phyloP scores from a whole-genome alignment of 768 basidiomycete genomes.

The Dacryopinax primogenitus region DNA sequence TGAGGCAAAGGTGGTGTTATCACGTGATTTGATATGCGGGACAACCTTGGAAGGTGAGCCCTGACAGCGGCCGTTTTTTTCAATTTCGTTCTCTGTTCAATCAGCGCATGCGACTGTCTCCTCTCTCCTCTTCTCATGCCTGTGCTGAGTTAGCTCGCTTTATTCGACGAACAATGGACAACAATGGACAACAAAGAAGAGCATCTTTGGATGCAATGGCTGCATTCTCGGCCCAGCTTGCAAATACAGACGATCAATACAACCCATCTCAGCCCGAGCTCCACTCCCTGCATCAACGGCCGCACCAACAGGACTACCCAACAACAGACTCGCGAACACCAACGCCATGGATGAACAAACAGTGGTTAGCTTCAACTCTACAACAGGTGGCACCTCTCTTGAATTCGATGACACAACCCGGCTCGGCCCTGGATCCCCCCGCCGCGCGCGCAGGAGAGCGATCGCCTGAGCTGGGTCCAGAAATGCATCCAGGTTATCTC shows the following conservation, averaged over 20 bases:
- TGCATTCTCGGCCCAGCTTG: neutral
- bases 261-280: neutral
- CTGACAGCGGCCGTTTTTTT: neutral
- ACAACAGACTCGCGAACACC: neutral
- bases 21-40: neutral
- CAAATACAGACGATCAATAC: neutral
- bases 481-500: neutral
- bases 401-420: neutral
- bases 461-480: neutral
- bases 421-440: neutral
- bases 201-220: neutral
- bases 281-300: neutral
- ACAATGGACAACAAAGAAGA: neutral
- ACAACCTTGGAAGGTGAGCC: neutral
- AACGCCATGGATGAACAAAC: neutral
- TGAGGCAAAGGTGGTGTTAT: neutral
- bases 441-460: constrained; percentile 4
- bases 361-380: neutral
- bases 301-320: neutral
- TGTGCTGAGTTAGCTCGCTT: neutral
- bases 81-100: neutral
- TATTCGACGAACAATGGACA: neutral
- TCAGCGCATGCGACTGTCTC: neutral
- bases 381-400: neutral
- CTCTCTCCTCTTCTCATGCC: neutral